Conservation (phyloP, 768 basidiomycete species). For the Pilatotrama ljubarskyi region DNA sequence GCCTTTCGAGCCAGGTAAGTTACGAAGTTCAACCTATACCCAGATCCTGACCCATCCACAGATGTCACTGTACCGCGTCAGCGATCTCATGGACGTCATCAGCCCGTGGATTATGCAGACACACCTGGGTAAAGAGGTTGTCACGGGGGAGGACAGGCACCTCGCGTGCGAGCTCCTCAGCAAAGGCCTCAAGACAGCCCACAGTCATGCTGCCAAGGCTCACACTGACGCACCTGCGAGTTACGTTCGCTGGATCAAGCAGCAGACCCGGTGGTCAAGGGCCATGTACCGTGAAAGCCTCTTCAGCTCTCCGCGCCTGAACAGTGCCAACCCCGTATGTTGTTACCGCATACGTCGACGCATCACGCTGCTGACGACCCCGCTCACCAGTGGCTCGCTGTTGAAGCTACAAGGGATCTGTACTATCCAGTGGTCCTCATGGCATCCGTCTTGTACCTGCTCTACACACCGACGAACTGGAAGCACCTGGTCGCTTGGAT, state of each 20-base stretch:
- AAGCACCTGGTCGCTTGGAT: slow-evolving; percentile 23
- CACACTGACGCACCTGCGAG: slow-evolving; percentile 24
- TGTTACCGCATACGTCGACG: not conserved
- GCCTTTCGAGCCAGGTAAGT: slow-evolving; percentile 18
- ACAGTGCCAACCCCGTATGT: slow-evolving; percentile 17
- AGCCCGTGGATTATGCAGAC: slow-evolving; percentile 21
- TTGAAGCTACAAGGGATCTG: slow-evolving; percentile 26
- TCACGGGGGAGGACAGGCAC: slow-evolving; percentile 17
- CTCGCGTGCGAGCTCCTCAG: slow-evolving; percentile 18
- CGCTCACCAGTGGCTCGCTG: slow-evolving; percentile 23
- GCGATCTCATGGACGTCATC: slow-evolving; percentile 16
- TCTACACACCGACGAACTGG: slow-evolving; percentile 21
- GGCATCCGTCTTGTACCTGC: slow-evolving; percentile 23
- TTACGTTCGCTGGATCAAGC: slow-evolving; percentile 30
- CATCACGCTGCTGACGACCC: not conserved
- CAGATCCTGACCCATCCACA: not conserved
- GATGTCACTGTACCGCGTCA: slow-evolving; percentile 15
- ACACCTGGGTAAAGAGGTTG: slow-evolving; percentile 14
- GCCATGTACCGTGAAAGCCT: slow-evolving; percentile 25
- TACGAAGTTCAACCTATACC: not conserved
- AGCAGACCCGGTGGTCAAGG: slow-evolving; percentile 30
- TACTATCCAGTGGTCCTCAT: slow-evolving; percentile 26
- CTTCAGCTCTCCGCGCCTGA: slow-evolving; percentile 26
- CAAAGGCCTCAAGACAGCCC: slow-evolving; percentile 21
- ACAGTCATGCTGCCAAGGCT: slow-evolving; percentile 24